Conservation (phyloP, 2,329 filamentous ascomycete species). For the Calonectria hawksworthii region DNA sequence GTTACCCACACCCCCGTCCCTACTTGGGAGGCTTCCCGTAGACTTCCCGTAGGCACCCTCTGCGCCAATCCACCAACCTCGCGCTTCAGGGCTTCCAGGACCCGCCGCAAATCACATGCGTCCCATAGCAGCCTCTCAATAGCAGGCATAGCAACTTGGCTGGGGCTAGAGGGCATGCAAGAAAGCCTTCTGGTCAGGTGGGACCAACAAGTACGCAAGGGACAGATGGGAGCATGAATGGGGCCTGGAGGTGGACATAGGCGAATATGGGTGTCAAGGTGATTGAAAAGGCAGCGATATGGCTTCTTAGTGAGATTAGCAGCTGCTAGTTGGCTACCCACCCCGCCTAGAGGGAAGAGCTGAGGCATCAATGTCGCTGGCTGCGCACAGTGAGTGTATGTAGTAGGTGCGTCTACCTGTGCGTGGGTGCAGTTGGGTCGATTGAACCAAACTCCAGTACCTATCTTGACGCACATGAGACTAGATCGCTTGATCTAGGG, state of each 20-base stretch:
- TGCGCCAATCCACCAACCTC: too few relatives aligned
- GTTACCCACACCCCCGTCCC: too few relatives aligned
- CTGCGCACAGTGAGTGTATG: slow-evolving; percentile 11
- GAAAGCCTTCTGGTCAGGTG: slow-evolving; percentile 17
- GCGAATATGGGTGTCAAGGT: background rate
- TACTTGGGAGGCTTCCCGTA: too few relatives aligned
- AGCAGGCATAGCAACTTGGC: background rate
- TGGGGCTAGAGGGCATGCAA: slow-evolving; percentile 3
- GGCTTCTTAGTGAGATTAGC: slow-evolving; percentile 18
- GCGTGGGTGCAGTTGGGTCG: slow-evolving; percentile 12
- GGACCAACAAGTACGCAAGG: slow-evolving; percentile 42
- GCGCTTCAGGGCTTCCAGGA: too few relatives aligned
- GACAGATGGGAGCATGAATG: slow-evolving; percentile 26
- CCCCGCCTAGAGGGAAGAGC: background rate
- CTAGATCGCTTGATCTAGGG: slow-evolving; percentile 40
- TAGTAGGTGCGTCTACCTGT: background rate
- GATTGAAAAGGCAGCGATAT: slow-evolving; percentile 20
- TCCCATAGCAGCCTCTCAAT: background rate
- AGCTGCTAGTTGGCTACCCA: background rate
- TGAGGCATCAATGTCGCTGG: slow-evolving; percentile 11
- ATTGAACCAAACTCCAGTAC: slow-evolving; percentile 24
- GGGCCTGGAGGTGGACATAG: background rate
- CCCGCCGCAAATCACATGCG: background rate
- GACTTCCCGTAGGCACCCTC: too few relatives aligned
- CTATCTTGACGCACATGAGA: slow-evolving; percentile 40